These are phyloP conservation scores for Melastoma malabathricum DNA, from an alignment of 345 rosid genomes.

Conservation along the genomic window DNA sequence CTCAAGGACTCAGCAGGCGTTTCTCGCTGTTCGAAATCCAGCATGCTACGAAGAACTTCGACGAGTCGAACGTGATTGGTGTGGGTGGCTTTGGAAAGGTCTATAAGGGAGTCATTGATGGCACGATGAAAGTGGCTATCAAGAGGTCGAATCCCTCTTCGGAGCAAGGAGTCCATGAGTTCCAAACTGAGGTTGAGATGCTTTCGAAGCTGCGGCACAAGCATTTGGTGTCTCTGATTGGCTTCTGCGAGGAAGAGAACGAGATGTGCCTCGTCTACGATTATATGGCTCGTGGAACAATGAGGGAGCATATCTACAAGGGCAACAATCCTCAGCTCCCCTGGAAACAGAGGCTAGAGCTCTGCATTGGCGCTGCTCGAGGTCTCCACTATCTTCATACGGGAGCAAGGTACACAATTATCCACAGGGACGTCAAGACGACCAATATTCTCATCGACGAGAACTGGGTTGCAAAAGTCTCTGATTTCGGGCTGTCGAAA, in stretches of 20 bases:
- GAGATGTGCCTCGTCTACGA: slow-evolving; percentile 85
- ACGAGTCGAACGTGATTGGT: slow-evolving; percentile 56
- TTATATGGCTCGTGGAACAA: slow-evolving; percentile 77
- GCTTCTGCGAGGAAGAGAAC: slow-evolving; percentile 67
- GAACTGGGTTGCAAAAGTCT: slow-evolving; percentile 77
- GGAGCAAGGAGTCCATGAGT: slow-evolving; percentile 74
- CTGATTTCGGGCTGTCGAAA: slow-evolving; percentile 74
- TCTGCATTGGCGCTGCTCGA: slow-evolving; percentile 68
- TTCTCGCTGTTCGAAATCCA: slow-evolving; percentile 51
- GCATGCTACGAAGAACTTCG: slow-evolving; percentile 48
- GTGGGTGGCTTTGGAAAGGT: slow-evolving; percentile 95
- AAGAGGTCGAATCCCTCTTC: slow-evolving; percentile 69
- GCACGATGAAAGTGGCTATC: slow-evolving; percentile 42
- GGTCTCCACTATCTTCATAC: slow-evolving; percentile 90
- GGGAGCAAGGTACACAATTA: slow-evolving; percentile 76
- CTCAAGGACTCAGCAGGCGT: slow-evolving; percentile 53
- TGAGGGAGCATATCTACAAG: slow-evolving; percentile 60
- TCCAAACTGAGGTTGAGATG: slow-evolving; percentile 72
- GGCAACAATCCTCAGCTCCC: slow-evolving; percentile 33
- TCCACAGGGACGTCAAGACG: slow-evolving; percentile 86
- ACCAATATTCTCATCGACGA: slow-evolving; percentile 79
- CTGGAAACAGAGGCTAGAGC: slow-evolving; percentile 68
- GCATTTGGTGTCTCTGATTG: slow-evolving; percentile 76
- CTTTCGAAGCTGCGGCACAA: slow-evolving; percentile 79
- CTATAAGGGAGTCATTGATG: slow-evolving; percentile 57